phyloP scores from a whole-genome alignment of 345 rosid genomes.

The Pelargonium nanum region DNA sequence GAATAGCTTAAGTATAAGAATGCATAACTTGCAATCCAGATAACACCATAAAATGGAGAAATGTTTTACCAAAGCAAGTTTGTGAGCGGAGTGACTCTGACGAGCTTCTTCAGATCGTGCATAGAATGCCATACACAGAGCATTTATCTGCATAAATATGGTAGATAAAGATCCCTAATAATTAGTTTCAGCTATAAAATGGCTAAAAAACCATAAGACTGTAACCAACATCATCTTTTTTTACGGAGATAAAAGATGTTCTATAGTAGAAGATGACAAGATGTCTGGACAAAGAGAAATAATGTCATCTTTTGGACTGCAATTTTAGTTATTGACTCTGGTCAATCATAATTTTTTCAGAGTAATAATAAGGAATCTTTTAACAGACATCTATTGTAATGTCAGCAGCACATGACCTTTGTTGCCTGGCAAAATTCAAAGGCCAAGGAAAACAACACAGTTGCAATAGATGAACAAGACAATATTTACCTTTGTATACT shows the following conservation, averaged over 20 bases:
- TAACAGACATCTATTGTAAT: not conserved
- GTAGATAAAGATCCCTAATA: not conserved
- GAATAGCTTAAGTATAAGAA: conserved; percentile 1
- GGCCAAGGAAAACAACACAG: not conserved
- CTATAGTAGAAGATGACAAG: not conserved
- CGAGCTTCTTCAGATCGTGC: conserved; percentile 93
- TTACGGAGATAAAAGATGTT: not conserved
- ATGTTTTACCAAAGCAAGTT: conserved; percentile 72
- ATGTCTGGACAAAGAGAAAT: not conserved
- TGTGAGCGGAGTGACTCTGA: conserved; percentile 82
- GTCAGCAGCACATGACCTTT: not conserved
- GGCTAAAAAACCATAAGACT: not conserved
- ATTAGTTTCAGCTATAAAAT: conserved; percentile 2
- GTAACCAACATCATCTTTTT: not conserved
- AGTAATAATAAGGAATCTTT: not conserved
- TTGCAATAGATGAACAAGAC: not conserved
- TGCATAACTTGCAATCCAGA: not conserved
- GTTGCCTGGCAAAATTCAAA: not conserved
- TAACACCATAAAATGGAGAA: not conserved
- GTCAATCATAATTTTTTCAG: not conserved
- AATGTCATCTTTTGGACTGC: not conserved
- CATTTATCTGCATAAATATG: conserved; percentile 52
- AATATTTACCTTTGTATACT: not conserved
- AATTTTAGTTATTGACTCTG: not conserved
- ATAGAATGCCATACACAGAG: conserved; percentile 87